Evolutionary conservation across 148 eudicot species (phyloP).

Genomic region (Dysphania ambrosioides): DNA sequence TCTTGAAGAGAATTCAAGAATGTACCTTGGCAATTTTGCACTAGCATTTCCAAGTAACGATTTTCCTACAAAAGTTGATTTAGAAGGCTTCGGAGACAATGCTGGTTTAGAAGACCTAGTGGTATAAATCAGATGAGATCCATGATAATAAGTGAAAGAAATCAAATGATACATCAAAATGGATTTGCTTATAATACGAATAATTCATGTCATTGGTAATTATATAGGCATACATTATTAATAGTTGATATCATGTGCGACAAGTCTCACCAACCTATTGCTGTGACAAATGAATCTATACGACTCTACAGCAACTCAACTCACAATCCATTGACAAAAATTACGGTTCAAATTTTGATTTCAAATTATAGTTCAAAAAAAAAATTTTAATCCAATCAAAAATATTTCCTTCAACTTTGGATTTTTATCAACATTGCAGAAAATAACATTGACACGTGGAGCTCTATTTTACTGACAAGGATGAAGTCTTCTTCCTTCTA

Average conservation of each 20-base stretch:
- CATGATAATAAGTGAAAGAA: neutral
- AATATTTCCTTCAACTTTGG: too few species aligned
- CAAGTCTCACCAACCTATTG: neutral
- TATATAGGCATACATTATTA: neutral
- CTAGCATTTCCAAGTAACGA: constrained; percentile 16
- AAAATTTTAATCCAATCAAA: too few species aligned
- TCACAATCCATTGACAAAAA: too few species aligned
- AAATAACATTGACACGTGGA: too few species aligned
- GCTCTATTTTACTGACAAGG: too few species aligned
- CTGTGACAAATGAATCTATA: neutral
- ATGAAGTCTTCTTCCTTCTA: too few species aligned
- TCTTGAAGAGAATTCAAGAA: neutral
- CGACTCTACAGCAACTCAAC: neutral
- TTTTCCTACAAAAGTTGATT: constrained; percentile 22
- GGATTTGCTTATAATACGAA: neutral
- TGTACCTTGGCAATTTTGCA: constrained; percentile 31
- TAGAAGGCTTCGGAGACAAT: constrained; percentile 21
- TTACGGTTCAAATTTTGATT: too few species aligned
- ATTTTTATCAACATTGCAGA: too few species aligned
- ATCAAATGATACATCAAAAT: neutral
- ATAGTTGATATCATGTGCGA: too few species aligned
- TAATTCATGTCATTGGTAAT: neutral
- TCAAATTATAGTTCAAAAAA: too few species aligned
- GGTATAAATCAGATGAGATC: neutral
- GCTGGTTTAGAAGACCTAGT: constrained; percentile 25